These are phyloP conservation scores for Parastagonospora nodorum DNA, from an alignment of 2,329 filamentous ascomycete genomes.

Conservation along the genomic window DNA sequence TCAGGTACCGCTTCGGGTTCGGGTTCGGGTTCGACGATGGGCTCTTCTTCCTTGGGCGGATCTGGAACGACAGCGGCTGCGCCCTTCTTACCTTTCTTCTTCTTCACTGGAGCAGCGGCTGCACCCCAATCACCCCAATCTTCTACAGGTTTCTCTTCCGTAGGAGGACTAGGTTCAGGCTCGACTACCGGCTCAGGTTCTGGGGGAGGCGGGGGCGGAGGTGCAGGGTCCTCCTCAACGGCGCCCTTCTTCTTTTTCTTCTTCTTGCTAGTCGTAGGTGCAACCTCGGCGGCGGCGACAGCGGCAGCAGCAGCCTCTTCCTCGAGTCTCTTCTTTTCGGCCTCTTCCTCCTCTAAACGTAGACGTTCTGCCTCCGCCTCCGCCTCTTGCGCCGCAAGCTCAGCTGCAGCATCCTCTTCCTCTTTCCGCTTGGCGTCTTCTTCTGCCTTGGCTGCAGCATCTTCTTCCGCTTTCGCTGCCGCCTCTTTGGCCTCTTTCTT, in stretches of 20 bases:
- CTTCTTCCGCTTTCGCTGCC: conserved; percentile 23
- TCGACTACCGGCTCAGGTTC: conserved; percentile 37
- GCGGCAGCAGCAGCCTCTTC: conserved; percentile 28
- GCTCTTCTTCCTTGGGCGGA: conserved; percentile 15
- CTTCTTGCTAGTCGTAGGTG: conserved; percentile 31
- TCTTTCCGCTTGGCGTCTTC: conserved; percentile 25
- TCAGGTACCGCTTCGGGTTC: conserved; percentile 19
- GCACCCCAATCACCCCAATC: conserved; percentile 36
- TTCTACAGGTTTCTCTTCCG: conserved; percentile 29
- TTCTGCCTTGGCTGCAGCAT: conserved; percentile 15
- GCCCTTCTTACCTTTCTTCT: conserved; percentile 41
- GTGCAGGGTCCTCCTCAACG: conserved; percentile 24
- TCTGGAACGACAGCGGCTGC: conserved; percentile 50
- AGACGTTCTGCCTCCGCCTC: conserved; percentile 33
- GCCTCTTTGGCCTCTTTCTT: conserved; percentile 40
- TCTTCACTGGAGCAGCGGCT: conserved; percentile 17
- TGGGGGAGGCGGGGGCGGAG: conserved; percentile 20
- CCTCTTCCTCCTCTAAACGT: conserved; percentile 30
- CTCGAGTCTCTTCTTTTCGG: conserved; percentile 27
- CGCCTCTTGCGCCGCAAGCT: conserved; percentile 24
- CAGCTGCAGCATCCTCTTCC: conserved; percentile 25
- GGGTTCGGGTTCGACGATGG: conserved; percentile 3
- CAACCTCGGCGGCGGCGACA: conserved; percentile 23
- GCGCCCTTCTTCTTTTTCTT: conserved; percentile 43
- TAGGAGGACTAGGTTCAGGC: conserved; percentile 18